Base-by-base conservation (phyloP, 1,284 basidiomycete genomes). In the Ceratobasidium sp. region DNA sequence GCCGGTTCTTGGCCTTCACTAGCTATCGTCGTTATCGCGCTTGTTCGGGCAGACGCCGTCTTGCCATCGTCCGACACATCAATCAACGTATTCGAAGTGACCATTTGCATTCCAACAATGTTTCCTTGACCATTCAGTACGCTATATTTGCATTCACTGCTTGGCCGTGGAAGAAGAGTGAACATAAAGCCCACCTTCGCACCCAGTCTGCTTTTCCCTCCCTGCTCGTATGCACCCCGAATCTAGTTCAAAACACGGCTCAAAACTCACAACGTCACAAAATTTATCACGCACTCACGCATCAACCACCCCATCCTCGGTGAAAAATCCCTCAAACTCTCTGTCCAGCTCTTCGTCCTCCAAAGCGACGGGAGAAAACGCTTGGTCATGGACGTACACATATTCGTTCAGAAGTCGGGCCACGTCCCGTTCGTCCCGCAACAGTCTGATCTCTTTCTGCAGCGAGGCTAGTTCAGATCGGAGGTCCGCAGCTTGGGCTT, bases 161-260 rank as follows among this genome's bases (percentile, higher is more conserved):
- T 41, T 3, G 23, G 16, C 3, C 9, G 30, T 30, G 1, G n/a
- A 23, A 16, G 21, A 8, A 23, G 10, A 48, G 3, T 18, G 18
- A n/a, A 18, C 32, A 3, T 8, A 28, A 53, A 53, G 41, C 41
- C 12, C 34, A 58, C 65, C 52, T 69, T 9, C 65, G 52, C 3
- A 69, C 53, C 65, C 65, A 69, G 6, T 57, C 65, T 14, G 65
- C 65, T 34, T 69, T 69, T 23, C 65, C 65, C 16, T 26, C 18
- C 23, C 21, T 34, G 8, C 36, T 69, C 8, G 65, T 57, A 21
- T 69, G 53, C 18, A 69, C 18, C 10, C 65, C 65, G 53, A 69
- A 69, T 18, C 65, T 69, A 57, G 12, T 26, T 23, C 21, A 14
- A 39, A 16, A 58, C 21, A 32, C 36, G 21, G 18, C 18, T 10